Evolutionary conservation across 2,329 filamentous ascomycete genomes (phyloP).

Genomic region (Microascus cirrosus): DNA sequence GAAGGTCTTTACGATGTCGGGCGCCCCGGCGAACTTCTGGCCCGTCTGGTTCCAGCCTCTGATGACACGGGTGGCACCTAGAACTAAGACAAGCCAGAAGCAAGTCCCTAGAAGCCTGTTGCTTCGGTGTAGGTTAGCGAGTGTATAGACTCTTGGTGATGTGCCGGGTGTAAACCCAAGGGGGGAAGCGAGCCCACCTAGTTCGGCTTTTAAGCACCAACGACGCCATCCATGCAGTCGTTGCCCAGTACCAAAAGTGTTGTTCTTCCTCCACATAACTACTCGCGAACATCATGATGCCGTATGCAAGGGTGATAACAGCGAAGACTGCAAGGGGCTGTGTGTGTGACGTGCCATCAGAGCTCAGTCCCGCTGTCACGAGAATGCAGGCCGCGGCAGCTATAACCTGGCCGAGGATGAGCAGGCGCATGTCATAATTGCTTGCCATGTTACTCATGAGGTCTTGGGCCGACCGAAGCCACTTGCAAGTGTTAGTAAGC

Average conservation of each 20-base stretch:
- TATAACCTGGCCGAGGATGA: slow-evolving; percentile 34
- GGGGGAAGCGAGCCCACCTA: slow-evolving; percentile 14
- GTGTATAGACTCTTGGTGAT: not conserved
- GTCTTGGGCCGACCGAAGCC: slow-evolving; percentile 62
- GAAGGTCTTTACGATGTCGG: slow-evolving; percentile 70
- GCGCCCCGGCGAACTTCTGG: slow-evolving; percentile 85
- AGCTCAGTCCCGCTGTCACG: slow-evolving; percentile 21
- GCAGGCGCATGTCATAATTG: slow-evolving; percentile 68
- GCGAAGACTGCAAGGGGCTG: slow-evolving; percentile 28
- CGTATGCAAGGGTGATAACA: slow-evolving; percentile 51
- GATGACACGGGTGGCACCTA: slow-evolving; percentile 53
- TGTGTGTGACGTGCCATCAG: slow-evolving; percentile 7
- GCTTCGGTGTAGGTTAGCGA: not conserved
- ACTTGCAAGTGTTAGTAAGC: slow-evolving; percentile 20
- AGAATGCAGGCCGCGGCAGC: slow-evolving; percentile 23
- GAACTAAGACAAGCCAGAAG: slow-evolving; percentile 29
- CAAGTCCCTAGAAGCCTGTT: not conserved
- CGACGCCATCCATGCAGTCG: slow-evolving; percentile 56
- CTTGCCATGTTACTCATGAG: slow-evolving; percentile 84
- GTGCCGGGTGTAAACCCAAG: not conserved
- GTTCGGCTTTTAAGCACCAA: slow-evolving; percentile 36
- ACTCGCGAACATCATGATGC: slow-evolving; percentile 91
- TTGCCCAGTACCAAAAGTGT: slow-evolving; percentile 94
- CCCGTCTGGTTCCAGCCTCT: slow-evolving; percentile 94
- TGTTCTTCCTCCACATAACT: slow-evolving; percentile 98